Conservation (phyloP, 768 basidiomycete genomes). For the Boletus pseudopeckii region DNA sequence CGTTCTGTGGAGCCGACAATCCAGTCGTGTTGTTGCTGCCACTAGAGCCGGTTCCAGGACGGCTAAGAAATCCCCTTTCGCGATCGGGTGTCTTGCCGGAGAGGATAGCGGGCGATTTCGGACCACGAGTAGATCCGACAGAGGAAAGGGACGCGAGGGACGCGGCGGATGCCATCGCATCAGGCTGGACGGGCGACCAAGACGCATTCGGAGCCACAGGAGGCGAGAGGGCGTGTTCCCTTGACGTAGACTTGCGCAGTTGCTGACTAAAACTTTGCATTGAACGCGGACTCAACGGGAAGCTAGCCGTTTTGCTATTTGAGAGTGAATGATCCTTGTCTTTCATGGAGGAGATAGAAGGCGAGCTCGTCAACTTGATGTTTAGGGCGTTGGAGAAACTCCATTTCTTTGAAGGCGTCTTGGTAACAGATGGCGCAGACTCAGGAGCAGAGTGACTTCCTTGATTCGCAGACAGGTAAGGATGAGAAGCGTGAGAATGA, state of each 20-base stretch:
- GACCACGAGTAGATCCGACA: slow-evolving; percentile 57
- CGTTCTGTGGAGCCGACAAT: slow-evolving; percentile 50
- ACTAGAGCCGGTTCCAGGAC: slow-evolving; percentile 75
- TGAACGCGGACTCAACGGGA: slow-evolving; percentile 64
- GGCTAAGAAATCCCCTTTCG: slow-evolving; percentile 46
- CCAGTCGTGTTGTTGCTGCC: slow-evolving; percentile 64
- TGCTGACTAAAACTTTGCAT: slow-evolving; percentile 62
- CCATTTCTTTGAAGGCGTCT: slow-evolving; percentile 95
- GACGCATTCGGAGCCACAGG: slow-evolving; percentile 41
- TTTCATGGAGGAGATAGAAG: slow-evolving; percentile 53
- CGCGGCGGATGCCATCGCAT: slow-evolving; percentile 75
- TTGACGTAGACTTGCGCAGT: slow-evolving; percentile 65
- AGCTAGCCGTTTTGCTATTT: slow-evolving; percentile 46
- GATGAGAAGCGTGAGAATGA: slow-evolving; percentile 33
- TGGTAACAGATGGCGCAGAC: slow-evolving; percentile 46
- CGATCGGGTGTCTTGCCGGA: slow-evolving; percentile 65
- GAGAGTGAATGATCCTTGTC: slow-evolving; percentile 38
- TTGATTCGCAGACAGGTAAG: slow-evolving; percentile 38
- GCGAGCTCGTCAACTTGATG: slow-evolving; percentile 65
- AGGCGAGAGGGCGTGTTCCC: slow-evolving; percentile 54
- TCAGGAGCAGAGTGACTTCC: slow-evolving; percentile 41
- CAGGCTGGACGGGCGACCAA: slow-evolving; percentile 71
- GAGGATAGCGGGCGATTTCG: slow-evolving; percentile 40
- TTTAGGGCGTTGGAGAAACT: slow-evolving; percentile 87
- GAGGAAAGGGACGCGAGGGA: slow-evolving; percentile 76